Base-by-base conservation (phyloP, 2,329 filamentous ascomycete genomes). In the Cercospora zeina region DNA sequence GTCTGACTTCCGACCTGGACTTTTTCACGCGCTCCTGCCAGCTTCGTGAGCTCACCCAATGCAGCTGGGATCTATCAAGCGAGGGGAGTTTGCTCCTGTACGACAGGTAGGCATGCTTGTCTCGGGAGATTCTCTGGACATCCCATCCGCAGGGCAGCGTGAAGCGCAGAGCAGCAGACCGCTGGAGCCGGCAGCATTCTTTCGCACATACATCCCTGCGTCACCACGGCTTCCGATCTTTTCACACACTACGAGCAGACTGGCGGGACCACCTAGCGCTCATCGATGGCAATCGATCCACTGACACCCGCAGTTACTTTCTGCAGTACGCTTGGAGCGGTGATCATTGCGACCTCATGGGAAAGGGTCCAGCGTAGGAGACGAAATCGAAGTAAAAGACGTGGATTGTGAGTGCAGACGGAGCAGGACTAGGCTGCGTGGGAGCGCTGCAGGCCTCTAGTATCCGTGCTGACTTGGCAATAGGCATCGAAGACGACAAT, bases 331-430 rank as follows among this genome's bases (percentile, higher is more conserved):
- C 13, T 59, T 39, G 56, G 45, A 50, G 42, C 56, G 56, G 47
- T 59, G 27, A 42, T 59, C 21, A 37, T 59, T 13, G 47, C 56
- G 56, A 51, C 47, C 4, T 51, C 56, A 14, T 59, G 42, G 45
- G 56, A 59, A 53, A 39, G 54, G 27, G 21, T 56, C 36, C 42
- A 21, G 36, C 8, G 14, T 1, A 24, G 19, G 21, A 56, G 21
- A 45, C 21, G 27, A 13, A 19, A 56, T 31, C 34, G 54, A 27
- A 8, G 42, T 9, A 54, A 24, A 8, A 13, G 19, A 19, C 3
- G 5, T 27, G 16, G 2, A 36, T 39, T 16, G 34, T 56, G 24
- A 42, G 54, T 42, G 13, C 7, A 19, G 3, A 21, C 27, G 11
- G 33, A 24, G 16, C 27, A 13, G 21, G 10, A 2, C 30, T 27